These are phyloP conservation scores for Porcisia hertigi DNA, from an alignment of 208 protist species.

Conservation along the genomic window DNA sequence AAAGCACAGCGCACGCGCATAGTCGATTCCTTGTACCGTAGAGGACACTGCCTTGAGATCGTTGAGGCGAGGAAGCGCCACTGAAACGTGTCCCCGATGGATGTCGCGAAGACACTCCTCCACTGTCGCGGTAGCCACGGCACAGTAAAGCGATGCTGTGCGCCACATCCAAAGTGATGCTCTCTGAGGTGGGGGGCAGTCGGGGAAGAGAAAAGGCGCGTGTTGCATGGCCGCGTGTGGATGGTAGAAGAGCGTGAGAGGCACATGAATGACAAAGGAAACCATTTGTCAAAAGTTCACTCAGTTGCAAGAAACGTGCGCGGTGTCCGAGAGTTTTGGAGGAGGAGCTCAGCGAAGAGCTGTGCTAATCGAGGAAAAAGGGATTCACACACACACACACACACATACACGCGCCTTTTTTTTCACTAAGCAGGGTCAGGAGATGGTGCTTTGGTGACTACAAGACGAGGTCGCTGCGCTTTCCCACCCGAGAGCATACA, in stretches of 20 bases:
- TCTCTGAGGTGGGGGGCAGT: not conserved
- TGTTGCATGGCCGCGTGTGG: not conserved
- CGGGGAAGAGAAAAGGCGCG: not conserved
- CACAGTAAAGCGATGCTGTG: not conserved
- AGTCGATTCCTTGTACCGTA: slow-evolving; percentile 49
- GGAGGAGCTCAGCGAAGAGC: too few relatives aligned
- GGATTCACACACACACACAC: too few relatives aligned
- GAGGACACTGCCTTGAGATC: slow-evolving; percentile 33
- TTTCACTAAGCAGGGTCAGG: not conserved
- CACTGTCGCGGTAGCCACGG: slow-evolving; percentile 16
- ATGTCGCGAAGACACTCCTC: slow-evolving; percentile 24
- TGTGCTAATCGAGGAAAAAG: too few relatives aligned
- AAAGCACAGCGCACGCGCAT: slow-evolving; percentile 72
- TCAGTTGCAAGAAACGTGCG: too few relatives aligned
- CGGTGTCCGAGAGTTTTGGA: too few relatives aligned
- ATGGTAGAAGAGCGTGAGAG: not conserved
- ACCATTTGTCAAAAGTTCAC: too few relatives aligned
- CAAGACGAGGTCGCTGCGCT: not conserved
- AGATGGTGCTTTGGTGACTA: not conserved
- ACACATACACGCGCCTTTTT: not conserved
- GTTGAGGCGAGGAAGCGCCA: slow-evolving; percentile 49
- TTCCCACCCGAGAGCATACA: not conserved
- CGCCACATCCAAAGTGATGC: not conserved
- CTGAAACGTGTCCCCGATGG: slow-evolving; percentile 6
- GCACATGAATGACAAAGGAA: not conserved